Base-by-base conservation (phyloP, 495 filamentous ascomycete genomes). In the Aspergillus cavernicola region DNA sequence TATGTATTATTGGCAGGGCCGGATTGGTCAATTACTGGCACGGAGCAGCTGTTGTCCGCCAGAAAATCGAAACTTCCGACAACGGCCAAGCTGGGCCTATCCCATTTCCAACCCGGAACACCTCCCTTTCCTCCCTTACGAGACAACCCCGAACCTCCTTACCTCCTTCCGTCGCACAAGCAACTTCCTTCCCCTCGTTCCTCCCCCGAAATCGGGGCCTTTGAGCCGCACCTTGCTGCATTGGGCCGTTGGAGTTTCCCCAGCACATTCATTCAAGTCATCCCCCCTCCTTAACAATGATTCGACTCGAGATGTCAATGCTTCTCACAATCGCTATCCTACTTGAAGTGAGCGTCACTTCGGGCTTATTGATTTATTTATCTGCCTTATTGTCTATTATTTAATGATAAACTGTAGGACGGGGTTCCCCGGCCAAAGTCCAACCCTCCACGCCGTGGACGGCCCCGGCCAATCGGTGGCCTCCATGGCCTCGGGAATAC, bases 161-260 rank as follows among this genome's bases (percentile, higher is more conserved):
- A 39, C 43, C 44, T 55, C 15, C 40, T 11, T 53, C 53, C 29
- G 38, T 55, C 23, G 28, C 16, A 44, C 31, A 29, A 40, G n/a
- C n/a, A 22, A 39, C 31, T 26, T 15, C 5, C 41, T 26, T 26
- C 43, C 26, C 26, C 36, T 47, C 31, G n/a, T 31, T 26, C 44
- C 44, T 47, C 44, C 64, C 61, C 68, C 70, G 70, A 71, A 54
- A 53, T 71, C 69, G 69, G 69, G 53, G 57, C 54, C 32, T 2
- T 41, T 50, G 58, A 50, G 54, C 41, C 57, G 48, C 52, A 49
- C 50, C 42, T 60, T 45, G 50, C 37, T n/a, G n/a, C n/a, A n/a
- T n/a, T n/a, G n/a, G n/a, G n/a, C n/a, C n/a, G n/a, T n/a, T n/a
- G n/a, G n/a, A n/a, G n/a, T n/a, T n/a, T n/a, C n/a, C n/a, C n/a